Evolutionary conservation across 192 early-diverging fungal species (phyloP), one percentile per base, ranked within the genome.

Genomic region (Dispira simplex): DNA sequence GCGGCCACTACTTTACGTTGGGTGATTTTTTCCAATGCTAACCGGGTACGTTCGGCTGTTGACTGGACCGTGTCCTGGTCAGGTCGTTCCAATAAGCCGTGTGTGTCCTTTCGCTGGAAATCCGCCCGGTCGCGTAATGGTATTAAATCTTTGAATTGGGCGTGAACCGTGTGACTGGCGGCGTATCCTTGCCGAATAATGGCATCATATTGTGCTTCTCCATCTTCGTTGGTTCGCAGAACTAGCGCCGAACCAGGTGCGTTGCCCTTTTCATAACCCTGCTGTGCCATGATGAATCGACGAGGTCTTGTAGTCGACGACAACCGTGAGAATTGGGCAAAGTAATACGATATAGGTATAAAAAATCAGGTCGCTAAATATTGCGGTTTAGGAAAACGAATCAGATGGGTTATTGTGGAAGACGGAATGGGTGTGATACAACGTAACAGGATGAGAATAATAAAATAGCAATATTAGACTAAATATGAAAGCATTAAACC

Each of bases 121-220:
- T 85, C 85, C 25, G 69, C 73, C 64, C 83, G 83, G 65, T 86
- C 83, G 13, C 79, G 73, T 28, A 89, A 62, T 11, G 89, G 88
- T 1, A 85, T 72, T 62, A 99, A 67, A 54, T 91, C 93, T 69
- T 88, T 88, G 57, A 88, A 82, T 67, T 87, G 79, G 10, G 88
- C 83, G 59, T 97, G 96, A 44, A 99, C 82, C 55, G 86, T 80
- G 56, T 80, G 77, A 66, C 79, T 75, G 51, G 81, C 77, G 9
- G 69, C 60, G 65, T 89, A 80, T 18, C 90, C 88, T 67, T 94
- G 88, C 32, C 77, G 80, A 43, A 91, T 85, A 43, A 99, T 80
- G 16, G 90, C 83, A 72, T 95, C 93, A 72, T 95, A 97, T 60
- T 81, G 83, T 27, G 92, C 76, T 62, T 91, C 89, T 47, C 97